phyloP scores from a whole-genome alignment of 2,329 filamentous ascomycete genomes.

The Dryadomyces sulphureus region DNA sequence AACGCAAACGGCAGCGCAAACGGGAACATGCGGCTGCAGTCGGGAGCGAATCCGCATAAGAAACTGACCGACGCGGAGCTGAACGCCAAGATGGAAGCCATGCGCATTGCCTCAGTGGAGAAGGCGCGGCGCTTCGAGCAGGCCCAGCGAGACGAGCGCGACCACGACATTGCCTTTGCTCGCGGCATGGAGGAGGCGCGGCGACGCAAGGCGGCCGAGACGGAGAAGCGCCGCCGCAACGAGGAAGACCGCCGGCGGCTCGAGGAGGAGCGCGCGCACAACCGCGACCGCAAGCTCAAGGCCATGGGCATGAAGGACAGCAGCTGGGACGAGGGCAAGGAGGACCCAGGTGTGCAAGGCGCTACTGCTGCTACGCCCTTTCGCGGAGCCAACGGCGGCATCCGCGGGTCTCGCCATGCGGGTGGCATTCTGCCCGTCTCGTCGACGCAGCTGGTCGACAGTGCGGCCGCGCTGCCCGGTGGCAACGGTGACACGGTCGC shows the following conservation, averaged over 20 bases:
- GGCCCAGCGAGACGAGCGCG: constrained; percentile 39
- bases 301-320: constrained; percentile 39
- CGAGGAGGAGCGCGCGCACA: constrained; percentile 45
- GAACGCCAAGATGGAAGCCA: constrained; percentile 43
- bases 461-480: background rate
- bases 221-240: constrained; percentile 32
- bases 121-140: constrained; percentile 44
- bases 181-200: constrained; percentile 41
- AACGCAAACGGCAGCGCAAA: constrained; percentile 7
- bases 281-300: constrained; percentile 45
- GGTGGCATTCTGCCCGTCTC: constrained; percentile 4
- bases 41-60: constrained; percentile 42
- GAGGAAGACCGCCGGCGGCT: constrained; percentile 36
- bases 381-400: constrained; percentile 6
- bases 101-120: constrained; percentile 42
- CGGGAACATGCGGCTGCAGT: constrained; percentile 25
- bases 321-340: constrained; percentile 46
- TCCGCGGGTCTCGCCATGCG: constrained; percentile 8
- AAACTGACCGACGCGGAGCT: constrained; percentile 47
- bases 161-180: constrained; percentile 38
- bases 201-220: constrained; percentile 34
- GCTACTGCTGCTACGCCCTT: constrained; percentile 1
- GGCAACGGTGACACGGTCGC: background rate
- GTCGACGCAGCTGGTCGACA: background rate
- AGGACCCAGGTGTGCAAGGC: constrained; percentile 21